Conservation (phyloP, 1,284 basidiomycete genomes). For the Ceratobasidium sp. region DNA sequence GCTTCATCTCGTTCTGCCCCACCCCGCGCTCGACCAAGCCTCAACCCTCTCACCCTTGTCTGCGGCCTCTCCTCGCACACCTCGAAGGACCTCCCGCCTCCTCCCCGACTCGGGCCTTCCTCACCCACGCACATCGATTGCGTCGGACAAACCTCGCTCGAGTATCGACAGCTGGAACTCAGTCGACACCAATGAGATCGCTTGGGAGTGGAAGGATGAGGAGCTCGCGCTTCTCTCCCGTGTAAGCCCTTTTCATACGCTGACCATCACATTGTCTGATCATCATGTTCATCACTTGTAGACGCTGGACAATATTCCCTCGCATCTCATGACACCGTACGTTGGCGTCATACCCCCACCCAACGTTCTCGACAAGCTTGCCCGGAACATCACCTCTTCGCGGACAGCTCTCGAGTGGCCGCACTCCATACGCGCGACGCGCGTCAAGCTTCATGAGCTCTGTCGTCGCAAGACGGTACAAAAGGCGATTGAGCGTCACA, state of each 20-base stretch:
- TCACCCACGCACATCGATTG: conserved; percentile 28
- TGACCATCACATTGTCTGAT: conserved; percentile 32
- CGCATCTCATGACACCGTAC: conserved; percentile 84
- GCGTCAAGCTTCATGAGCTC: conserved; percentile 81
- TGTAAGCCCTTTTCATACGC: conserved; percentile 61
- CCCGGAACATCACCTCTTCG: conserved; percentile 75
- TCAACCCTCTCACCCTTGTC: conserved; percentile 61
- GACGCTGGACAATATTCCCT: conserved; percentile 85
- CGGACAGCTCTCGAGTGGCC: conserved; percentile 76
- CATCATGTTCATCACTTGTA: conserved; percentile 53
- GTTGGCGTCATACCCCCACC: conserved; percentile 82
- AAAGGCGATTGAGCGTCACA: conserved; percentile 38
- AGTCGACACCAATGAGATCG: conserved; percentile 70
- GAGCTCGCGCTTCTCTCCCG: conserved; percentile 74
- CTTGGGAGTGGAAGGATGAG: conserved; percentile 79
- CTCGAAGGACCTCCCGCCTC: conserved; percentile 21
- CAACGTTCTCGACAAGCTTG: conserved; percentile 85
- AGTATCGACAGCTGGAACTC: conserved; percentile 70
- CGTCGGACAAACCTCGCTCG: conserved; percentile 40
- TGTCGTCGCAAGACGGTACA: conserved; percentile 60
- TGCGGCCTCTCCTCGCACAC: conserved; percentile 56
- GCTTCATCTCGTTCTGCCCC: conserved; percentile 69
- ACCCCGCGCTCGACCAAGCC: conserved; percentile 62
- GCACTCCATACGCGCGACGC: conserved; percentile 81
- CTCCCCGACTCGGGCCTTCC: conserved; percentile 38